These are phyloP conservation scores for Coniosporium tulheliwenetii DNA, from an alignment of 2,329 filamentous ascomycete species.

Conservation along the genomic window DNA sequence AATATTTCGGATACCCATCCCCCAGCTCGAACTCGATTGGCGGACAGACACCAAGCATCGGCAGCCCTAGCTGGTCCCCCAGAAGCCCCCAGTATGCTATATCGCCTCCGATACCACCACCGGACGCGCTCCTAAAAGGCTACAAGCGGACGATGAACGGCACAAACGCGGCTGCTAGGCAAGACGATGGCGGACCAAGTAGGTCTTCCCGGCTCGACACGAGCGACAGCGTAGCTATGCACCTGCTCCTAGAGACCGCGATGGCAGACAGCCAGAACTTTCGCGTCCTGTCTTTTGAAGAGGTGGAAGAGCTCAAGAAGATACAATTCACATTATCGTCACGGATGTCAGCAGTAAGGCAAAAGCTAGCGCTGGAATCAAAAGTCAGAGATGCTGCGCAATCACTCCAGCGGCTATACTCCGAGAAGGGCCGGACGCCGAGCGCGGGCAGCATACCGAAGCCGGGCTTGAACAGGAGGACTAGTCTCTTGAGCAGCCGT, in stretches of 20 bases:
- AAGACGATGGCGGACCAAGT: not conserved
- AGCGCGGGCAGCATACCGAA: conserved; percentile 26
- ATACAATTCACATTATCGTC: conserved; percentile 57
- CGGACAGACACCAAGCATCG: no score
- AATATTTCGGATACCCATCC: no score
- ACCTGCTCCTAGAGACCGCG: conserved; percentile 85
- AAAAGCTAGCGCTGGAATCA: conserved; percentile 75
- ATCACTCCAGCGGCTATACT: conserved; percentile 70
- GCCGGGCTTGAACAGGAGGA: conserved; percentile 35
- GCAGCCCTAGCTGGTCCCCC: no score
- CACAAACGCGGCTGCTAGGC: no score
- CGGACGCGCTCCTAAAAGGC: conserved; percentile 2
- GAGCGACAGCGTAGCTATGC: conserved; percentile 58
- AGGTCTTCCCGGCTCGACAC: not conserved
- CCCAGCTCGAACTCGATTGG: no score
- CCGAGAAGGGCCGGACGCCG: conserved; percentile 39
- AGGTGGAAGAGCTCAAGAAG: conserved; percentile 84
- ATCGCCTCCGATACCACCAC: not conserved
- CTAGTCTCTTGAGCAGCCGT: conserved; percentile 32
- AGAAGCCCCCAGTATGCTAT: no score
- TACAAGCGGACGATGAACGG: not conserved
- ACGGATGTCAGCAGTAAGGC: conserved; percentile 66
- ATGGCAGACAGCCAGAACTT: conserved; percentile 75
- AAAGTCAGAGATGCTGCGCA: conserved; percentile 90
- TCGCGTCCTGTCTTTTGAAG: conserved; percentile 76